Conservation (phyloP, 441 rosid genomes). For the Hura crepitans region DNA sequence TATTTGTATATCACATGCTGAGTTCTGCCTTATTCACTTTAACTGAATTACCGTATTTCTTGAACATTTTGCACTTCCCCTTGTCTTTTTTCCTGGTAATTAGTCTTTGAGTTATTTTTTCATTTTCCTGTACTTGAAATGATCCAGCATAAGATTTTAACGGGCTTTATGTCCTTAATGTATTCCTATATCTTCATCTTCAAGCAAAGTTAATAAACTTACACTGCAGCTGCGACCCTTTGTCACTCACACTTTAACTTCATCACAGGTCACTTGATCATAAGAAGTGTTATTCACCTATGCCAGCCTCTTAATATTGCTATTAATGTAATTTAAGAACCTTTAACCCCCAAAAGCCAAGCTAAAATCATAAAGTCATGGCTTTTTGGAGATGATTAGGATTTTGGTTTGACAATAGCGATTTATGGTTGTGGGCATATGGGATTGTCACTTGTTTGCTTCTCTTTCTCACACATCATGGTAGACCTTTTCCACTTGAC, state of each 20-base stretch:
- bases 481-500: neutral
- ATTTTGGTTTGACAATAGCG: neutral
- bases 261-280: neutral
- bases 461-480: neutral
- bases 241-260: neutral
- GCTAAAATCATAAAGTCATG: neutral
- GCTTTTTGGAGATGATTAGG: neutral
- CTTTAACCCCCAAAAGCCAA: neutral
- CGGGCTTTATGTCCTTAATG: neutral
- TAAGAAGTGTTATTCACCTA: neutral
- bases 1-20: too few species aligned
- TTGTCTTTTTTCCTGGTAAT: neutral
- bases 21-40: neutral
- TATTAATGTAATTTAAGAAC: neutral
- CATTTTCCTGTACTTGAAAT: neutral
- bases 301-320: neutral
- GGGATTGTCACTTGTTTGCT: neutral
- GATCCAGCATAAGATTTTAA: neutral
- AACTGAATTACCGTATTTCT: neutral
- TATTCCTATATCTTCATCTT: neutral
- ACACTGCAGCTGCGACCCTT: neutral
- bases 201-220: neutral
- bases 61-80: neutral
- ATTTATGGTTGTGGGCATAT: neutral
- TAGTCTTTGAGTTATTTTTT: neutral